Base-by-base conservation (phyloP, 2,329 filamentous ascomycete species). In the Pseudogymnoascus sp. region DNA sequence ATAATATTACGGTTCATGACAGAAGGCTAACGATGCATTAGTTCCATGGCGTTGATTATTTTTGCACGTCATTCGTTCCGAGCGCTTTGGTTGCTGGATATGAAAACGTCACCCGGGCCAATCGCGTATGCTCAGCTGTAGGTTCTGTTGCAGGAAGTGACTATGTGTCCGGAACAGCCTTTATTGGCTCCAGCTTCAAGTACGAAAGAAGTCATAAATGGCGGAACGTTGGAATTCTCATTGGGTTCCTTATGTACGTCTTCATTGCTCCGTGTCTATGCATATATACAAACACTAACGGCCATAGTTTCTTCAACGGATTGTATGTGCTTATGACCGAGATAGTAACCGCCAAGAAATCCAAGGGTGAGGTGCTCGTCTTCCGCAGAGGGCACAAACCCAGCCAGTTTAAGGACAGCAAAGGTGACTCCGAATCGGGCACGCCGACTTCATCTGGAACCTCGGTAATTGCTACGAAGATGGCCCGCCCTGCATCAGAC, bases 321-420 rank as follows among this genome's bases (percentile, higher is more conserved):
- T 78, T 77, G 0, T 74, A 74, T 0, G 73, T 75, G 12, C 88
- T 86, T 86, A 78, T 81, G 1, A 84, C 85, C 6, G 87, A 90
- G 71, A 80, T 83, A 33, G 76, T 79, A 59, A 75, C 77, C 2
- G 85, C 87, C n/a, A 83, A 85, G 73, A 87, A 87, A 72, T 89
- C 86, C 33, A 91, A 89, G 78, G 88, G 88, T 60, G 88, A 92
- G 69, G 86, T 91, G 9, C 76, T 92, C 4, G 80, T 91, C 30
- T 92, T 91, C 77, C 86, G 85, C 62, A 83, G 86, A 58, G 86
- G 87, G 14, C 78, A 87, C 71, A 80, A 81, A 14, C 67, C 67
- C 57, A 54, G 61, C 39, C 33, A 47, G 63, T 62, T 35, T 35
- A 2, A 66, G 58, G 22, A 66, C 20, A 62, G 72, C 28, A 70